Evolutionary conservation across 2,329 filamentous ascomycete species (phyloP), one percentile per base, ranked within the genome.

Genomic region (Daldinia sp.): DNA sequence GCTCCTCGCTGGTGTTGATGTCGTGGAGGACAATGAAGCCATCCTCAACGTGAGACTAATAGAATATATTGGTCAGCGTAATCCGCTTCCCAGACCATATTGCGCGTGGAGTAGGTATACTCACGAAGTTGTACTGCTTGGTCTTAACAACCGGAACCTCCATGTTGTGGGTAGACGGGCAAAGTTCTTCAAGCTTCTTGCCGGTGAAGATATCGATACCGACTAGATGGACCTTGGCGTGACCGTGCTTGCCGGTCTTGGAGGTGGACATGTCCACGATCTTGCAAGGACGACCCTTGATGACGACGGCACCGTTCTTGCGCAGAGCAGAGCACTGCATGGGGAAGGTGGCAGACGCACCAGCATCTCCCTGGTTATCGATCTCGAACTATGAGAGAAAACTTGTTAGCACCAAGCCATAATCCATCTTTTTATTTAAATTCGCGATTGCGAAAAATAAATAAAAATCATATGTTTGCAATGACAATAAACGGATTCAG

Each of bases 171-270:
- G 95, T 99, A 79, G 95, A 99, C 74, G 95, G 95, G 82, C 90
- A 97, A 69, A 99, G 89, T 85, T 99, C 96, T 87, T 99, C 95
- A 73, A 97, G 88, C 90, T 99, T 99, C 92, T 97, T 99, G 88
- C 87, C 87, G 72, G 94, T 99, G 90, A 99, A 99, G 86, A 99
- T 98, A 82, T 99, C 95, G 81, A 96, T 89, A 79, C 93, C 95
- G 77, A 97, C 91, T 76, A 99, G 85, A 85, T 99, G 94, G 81
- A 99, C 95, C 90, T 99, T 99, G 85, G 95, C 95, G 92, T 99
- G 96, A 82, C 95, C 95, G 91, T 99, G 95, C 93, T 99, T 99
- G 85, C 95, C 95, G 74, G 95, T 99, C 94, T 99, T 99, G 82
- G 95, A 99, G 86, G 95, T 99, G 74, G 93, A 97, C 96, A 99